These are phyloP conservation scores for Alternaria arbusti DNA, from an alignment of 2,329 filamentous ascomycete species.

Conservation along the genomic window DNA sequence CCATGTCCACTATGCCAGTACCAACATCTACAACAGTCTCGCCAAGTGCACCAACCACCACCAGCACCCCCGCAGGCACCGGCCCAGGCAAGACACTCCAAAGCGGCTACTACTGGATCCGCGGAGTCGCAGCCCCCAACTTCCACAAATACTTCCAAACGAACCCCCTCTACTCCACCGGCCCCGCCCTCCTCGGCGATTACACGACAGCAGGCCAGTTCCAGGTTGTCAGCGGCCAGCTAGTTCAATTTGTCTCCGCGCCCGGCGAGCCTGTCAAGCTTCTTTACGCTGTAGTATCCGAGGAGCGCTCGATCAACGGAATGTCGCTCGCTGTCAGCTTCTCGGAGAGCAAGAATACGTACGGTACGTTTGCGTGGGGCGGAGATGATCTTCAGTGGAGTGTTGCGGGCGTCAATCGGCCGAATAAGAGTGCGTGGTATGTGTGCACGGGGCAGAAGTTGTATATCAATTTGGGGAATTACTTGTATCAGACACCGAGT, in stretches of 20 bases:
- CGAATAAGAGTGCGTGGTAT: constrained; percentile 65
- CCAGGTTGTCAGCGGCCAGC: constrained; percentile 62
- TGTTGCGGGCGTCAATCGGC: constrained; percentile 56
- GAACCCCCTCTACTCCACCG: constrained; percentile 48
- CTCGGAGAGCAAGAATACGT: constrained; percentile 58
- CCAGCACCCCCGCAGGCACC: constrained; percentile 33
- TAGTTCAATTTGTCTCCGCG: constrained; percentile 60
- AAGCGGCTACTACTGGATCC: constrained; percentile 63
- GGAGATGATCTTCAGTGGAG: constrained; percentile 66
- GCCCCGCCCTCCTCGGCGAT: constrained; percentile 59
- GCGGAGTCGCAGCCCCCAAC: constrained; percentile 63
- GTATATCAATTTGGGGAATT: constrained; percentile 66
- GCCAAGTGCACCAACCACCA: constrained; percentile 24
- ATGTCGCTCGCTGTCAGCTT: constrained; percentile 60
- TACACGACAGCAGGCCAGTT: constrained; percentile 65
- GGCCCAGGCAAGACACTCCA: constrained; percentile 57
- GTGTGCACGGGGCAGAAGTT: constrained; percentile 61
- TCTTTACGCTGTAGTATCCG: constrained; percentile 41
- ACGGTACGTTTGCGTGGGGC: constrained; percentile 63
- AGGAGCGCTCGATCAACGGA: constrained; percentile 38
- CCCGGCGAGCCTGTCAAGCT: constrained; percentile 54
- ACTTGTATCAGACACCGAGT: constrained; percentile 63
- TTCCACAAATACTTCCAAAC: constrained; percentile 55
- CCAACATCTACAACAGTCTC: constrained; percentile 16
- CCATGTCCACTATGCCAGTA: constrained; percentile 1